Evolutionary conservation across 2,329 filamentous ascomycete species (phyloP), one percentile per base, ranked within the genome.

Genomic region (Truncatella angustata): DNA sequence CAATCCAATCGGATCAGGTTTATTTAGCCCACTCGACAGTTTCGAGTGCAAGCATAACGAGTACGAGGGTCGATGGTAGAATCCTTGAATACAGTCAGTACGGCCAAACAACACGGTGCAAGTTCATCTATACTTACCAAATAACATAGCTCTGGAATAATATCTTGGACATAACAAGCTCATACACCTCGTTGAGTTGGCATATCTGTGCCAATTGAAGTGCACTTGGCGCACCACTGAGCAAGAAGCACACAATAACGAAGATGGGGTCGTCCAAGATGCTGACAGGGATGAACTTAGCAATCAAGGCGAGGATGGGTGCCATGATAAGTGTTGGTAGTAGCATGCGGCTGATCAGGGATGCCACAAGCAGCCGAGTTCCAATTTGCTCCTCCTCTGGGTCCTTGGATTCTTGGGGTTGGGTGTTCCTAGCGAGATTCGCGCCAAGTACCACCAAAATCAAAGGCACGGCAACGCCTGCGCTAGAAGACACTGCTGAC

Each of bases 221-320:
- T 23, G 94, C 94, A 57, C 88, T 95, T 5, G 94, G 94, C 3
- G 94, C 94, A 32, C 94, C 94, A 0, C 91, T 93, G 59, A 99
- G 87, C 58, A 99, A 78, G 80, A 97, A 99, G 73, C 92, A 97
- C 32, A 99, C 94, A 60, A 99, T 90, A 60, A 99, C 86, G 70
- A 99, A 99, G 63, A 99, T 99, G 9, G 94, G 94, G 66, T 99
- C 94, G 67, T 95, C 94, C 30, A 99, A 77, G 61, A 99, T 97
- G 75, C 90, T 95, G 64, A 99, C 81, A 3, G 91, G 91, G 23
- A 96, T 82, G 65, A 87, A 97, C 68, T 97, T 97, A 54, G 94
- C 94, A 42, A 88, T 81, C 14, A 97, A 57, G 0, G 93, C 93
- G 32, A 99, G 74, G 42, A 97, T 75, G 2, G 94, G 94, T 0